Evolutionary conservation across 176 grass and related monocot species (phyloP).

Genomic region (Carex kokanica): DNA sequence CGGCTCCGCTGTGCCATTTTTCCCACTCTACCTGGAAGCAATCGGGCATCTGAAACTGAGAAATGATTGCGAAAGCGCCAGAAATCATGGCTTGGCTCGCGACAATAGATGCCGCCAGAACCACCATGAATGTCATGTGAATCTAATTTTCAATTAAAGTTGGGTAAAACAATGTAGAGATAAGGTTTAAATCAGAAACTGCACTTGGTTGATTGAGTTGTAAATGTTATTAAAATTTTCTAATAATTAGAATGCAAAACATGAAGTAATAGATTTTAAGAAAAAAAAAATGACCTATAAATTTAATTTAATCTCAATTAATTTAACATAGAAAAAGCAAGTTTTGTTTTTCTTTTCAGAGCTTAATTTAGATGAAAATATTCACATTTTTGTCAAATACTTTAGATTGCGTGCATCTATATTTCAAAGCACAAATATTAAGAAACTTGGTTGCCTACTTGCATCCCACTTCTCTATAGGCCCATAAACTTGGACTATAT

Average conservation of each 20-base stretch:
- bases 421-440: no score
- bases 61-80: slow-evolving; percentile 56
- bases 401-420: no score
- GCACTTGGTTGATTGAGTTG: slow-evolving; percentile 19
- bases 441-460: no score
- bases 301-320: not conserved
- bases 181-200: not conserved
- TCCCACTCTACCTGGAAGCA: no score
- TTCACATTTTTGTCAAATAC: not conserved
- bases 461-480: no score
- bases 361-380: not conserved
- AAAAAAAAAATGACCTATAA: no score
- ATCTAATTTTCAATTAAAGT: slow-evolving; percentile 24
- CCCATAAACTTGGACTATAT: not conserved
- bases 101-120: slow-evolving; percentile 51
- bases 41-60: no score
- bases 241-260: not conserved
- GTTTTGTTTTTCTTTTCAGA: not conserved
- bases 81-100: slow-evolving; percentile 79
- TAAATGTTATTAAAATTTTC: not conserved
- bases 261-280: not conserved
- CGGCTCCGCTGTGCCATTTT: no score
- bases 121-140: slow-evolving; percentile 53
- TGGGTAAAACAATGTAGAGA: not conserved
- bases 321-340: not conserved